phyloP scores from a whole-genome alignment of 2,329 filamentous ascomycete genomes.

The Ophiostoma angusticollis region DNA sequence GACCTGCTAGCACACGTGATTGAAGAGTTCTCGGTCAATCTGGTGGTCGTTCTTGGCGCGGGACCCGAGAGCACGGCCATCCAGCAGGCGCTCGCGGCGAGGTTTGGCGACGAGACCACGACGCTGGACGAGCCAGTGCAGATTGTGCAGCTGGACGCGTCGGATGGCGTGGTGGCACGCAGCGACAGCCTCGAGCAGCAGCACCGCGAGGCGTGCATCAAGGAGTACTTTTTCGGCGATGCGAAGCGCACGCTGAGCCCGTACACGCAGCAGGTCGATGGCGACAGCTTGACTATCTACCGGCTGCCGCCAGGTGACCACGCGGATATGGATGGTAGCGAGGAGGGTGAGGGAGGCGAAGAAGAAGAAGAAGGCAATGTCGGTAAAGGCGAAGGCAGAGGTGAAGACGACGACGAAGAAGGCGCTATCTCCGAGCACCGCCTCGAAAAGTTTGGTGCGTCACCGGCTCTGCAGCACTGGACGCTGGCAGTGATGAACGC shows the following conservation, averaged over 20 bases:
- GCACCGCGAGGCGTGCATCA: slow-evolving; percentile 62
- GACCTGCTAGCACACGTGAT: slow-evolving; percentile 70
- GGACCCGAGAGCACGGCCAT: slow-evolving; percentile 36
- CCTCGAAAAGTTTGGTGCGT: slow-evolving; percentile 53
- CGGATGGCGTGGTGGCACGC: slow-evolving; percentile 69
- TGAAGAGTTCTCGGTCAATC: slow-evolving; percentile 55
- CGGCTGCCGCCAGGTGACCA: slow-evolving; percentile 32
- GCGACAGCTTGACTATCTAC: slow-evolving; percentile 62
- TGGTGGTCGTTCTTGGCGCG: slow-evolving; percentile 72
- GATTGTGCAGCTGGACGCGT: slow-evolving; percentile 70
- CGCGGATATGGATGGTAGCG: slow-evolving; percentile 1
- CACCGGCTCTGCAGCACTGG: slow-evolving; percentile 61
- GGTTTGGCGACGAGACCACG: slow-evolving; percentile 46
- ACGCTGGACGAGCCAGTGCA: slow-evolving; percentile 54
- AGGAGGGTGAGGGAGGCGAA: background rate
- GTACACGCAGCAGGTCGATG: slow-evolving; percentile 74
- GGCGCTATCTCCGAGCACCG: slow-evolving; percentile 10
- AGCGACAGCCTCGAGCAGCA: slow-evolving; percentile 63
- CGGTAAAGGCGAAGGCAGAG: background rate
- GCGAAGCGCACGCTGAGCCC: slow-evolving; percentile 66
- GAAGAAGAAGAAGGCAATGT: background rate
- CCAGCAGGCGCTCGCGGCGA: slow-evolving; percentile 58
- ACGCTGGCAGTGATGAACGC: slow-evolving; percentile 78
- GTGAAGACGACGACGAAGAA: background rate
- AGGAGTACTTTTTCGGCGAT: slow-evolving; percentile 91